phyloP scores from a whole-genome alignment of 768 basidiomycete genomes.

The Boletus edulis region DNA sequence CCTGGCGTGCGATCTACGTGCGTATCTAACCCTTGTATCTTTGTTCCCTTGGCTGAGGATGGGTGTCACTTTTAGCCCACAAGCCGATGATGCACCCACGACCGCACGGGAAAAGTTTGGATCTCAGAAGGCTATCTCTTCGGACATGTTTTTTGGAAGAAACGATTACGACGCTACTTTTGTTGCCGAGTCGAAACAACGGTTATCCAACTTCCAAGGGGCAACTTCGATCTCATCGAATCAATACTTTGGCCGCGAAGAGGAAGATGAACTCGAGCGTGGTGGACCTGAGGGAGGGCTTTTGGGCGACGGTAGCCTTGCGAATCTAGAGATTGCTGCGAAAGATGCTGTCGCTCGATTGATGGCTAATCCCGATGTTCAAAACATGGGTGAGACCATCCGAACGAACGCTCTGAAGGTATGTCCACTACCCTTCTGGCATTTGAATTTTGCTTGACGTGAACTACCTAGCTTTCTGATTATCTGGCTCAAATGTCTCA shows the following conservation, averaged over 20 bases:
- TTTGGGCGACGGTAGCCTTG: slow-evolving; percentile 46
- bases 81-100: slow-evolving; percentile 60
- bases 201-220: slow-evolving; percentile 84
- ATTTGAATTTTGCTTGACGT: neutral
- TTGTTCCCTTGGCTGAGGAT: neutral
- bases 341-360: slow-evolving; percentile 73
- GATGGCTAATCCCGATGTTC: slow-evolving; percentile 83
- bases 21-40: neutral
- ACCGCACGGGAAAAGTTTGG: slow-evolving; percentile 91
- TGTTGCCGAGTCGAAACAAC: slow-evolving; percentile 71
- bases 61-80: slow-evolving; percentile 17
- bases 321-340: slow-evolving; percentile 62
- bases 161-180: slow-evolving; percentile 78
- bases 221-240: slow-evolving; percentile 92
- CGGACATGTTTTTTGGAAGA: slow-evolving; percentile 96
- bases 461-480: slow-evolving; percentile 49
- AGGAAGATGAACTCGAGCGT: slow-evolving; percentile 51
- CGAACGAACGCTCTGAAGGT: slow-evolving; percentile 83
- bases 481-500: slow-evolving; percentile 70
- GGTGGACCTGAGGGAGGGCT: slow-evolving; percentile 55
- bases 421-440: slow-evolving; percentile 17
- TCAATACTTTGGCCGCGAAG: slow-evolving; percentile 95
- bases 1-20: slow-evolving; percentile 45
- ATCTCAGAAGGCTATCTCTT: slow-evolving; percentile 91
- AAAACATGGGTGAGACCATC: slow-evolving; percentile 78